Conservation (phyloP, 2,329 filamentous ascomycete species). For the Penicillium sp. region DNA sequence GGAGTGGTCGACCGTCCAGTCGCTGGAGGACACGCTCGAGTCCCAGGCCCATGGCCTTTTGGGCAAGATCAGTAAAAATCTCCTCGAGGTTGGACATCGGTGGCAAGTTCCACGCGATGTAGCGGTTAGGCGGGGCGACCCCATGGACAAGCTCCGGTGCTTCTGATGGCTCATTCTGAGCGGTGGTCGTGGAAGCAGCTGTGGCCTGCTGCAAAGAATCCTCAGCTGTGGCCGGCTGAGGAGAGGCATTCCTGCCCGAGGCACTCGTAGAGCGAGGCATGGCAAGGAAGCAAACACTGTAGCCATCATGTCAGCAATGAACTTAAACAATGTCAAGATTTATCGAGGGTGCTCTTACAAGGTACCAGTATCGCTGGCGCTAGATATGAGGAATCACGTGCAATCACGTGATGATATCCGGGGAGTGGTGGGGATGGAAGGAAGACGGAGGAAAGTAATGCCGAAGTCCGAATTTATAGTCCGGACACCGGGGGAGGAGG, state of each 20-base stretch:
- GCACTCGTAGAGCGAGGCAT: background rate
- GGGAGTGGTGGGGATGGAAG: too few species aligned
- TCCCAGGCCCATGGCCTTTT: conserved; percentile 22
- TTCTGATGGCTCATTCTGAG: background rate
- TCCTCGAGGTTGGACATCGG: conserved; percentile 29
- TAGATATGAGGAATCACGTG: background rate
- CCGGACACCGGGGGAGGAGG: too few species aligned
- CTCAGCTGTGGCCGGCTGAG: background rate
- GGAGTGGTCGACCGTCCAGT: conserved; percentile 44
- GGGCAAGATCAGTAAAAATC: conserved; percentile 30
- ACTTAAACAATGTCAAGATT: too few species aligned
- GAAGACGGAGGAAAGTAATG: too few species aligned
- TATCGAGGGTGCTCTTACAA: background rate
- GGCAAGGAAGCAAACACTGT: background rate
- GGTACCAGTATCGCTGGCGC: background rate
- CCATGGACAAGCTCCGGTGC: background rate
- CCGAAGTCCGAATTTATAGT: too few species aligned
- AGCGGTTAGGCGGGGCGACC: background rate
- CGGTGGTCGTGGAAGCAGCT: background rate
- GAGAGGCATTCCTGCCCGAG: background rate
- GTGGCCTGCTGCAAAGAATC: background rate
- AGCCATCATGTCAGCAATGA: background rate
- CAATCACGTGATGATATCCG: background rate
- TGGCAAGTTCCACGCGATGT: conserved; percentile 23
- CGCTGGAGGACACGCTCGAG: conserved; percentile 48